Conservation (phyloP, 2,329 filamentous ascomycete species). For the Alternaria sp. region DNA sequence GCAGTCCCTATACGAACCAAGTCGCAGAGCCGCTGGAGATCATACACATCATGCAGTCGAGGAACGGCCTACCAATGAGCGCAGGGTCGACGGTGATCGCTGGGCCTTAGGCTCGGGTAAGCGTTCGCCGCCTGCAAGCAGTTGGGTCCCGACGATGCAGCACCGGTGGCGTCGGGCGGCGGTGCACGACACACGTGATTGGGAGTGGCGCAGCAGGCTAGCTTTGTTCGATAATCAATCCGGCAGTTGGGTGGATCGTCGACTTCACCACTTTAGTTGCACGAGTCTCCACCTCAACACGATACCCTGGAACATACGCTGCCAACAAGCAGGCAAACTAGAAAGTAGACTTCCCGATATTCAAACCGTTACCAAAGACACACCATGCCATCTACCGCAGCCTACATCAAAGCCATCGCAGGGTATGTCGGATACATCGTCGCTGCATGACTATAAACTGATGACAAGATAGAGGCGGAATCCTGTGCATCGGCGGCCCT, state of each 20-base stretch:
- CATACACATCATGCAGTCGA: slow-evolving; percentile 11
- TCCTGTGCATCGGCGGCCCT: slow-evolving; percentile 82
- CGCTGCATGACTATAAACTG: slow-evolving; percentile 17
- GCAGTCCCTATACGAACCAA: slow-evolving; percentile 27
- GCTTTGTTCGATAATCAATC: slow-evolving; percentile 1
- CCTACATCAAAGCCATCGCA: slow-evolving; percentile 44
- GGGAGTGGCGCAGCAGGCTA: slow-evolving; percentile 2
- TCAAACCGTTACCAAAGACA: neutral
- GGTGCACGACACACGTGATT: slow-evolving; percentile 1
- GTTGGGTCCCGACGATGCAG: neutral
- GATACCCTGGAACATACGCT: neutral
- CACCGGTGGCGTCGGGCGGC: slow-evolving; percentile 4
- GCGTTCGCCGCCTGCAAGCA: slow-evolving; percentile 8
- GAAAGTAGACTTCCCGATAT: neutral
- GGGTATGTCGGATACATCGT: slow-evolving; percentile 30
- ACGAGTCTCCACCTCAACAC: slow-evolving; percentile 3
- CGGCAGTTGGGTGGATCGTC: slow-evolving; percentile 4
- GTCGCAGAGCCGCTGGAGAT: slow-evolving; percentile 34
- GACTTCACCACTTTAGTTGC: slow-evolving; percentile 12
- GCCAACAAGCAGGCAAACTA: neutral
- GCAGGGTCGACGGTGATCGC: neutral
- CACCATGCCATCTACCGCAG: slow-evolving; percentile 36
- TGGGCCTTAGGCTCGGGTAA: slow-evolving; percentile 1
- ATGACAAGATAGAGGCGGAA: slow-evolving; percentile 64
- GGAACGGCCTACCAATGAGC: slow-evolving; percentile 4